Conservation (phyloP, 106 monocot species). For the Iris macrosiphon region DNA sequence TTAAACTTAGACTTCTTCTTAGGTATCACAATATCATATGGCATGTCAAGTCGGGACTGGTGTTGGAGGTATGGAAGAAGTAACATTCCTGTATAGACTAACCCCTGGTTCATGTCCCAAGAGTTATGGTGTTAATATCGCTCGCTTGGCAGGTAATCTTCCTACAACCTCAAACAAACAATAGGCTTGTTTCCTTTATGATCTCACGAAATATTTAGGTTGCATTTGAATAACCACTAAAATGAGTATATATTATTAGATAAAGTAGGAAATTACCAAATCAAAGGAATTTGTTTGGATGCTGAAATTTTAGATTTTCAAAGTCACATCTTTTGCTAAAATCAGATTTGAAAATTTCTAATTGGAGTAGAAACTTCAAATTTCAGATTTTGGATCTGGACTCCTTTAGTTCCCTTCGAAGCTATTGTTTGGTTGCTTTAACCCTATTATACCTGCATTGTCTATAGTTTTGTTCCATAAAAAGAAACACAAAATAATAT, state of each 20-base stretch:
- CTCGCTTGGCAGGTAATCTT: constrained; percentile 76
- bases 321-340: too few species aligned
- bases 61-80: constrained; percentile 59
- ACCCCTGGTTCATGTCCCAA: constrained; percentile 82
- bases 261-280: too few species aligned
- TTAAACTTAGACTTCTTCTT: neutral
- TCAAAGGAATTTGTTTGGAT: too few species aligned
- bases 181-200: neutral
- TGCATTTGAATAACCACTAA: too few species aligned
- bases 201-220: neutral
- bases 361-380: neutral
- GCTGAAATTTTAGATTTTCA: too few species aligned
- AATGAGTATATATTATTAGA: too few species aligned
- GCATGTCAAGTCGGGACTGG: constrained; percentile 76
- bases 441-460: neutral
- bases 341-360: neutral
- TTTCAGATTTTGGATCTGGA: neutral
- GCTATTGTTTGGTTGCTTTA: neutral
- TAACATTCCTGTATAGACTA: constrained; percentile 81
- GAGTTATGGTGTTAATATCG: constrained; percentile 98
- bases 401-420: neutral
- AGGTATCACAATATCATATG: constrained; percentile 88
- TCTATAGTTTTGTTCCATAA: neutral
- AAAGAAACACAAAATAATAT: neutral
- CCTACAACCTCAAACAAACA: neutral